A percentile compares a stretch with the other conserved stretches of the same genome.
Conservation (phyloP, 768 basidiomycete genomes). For the Termitomyces sp. region DNA sequence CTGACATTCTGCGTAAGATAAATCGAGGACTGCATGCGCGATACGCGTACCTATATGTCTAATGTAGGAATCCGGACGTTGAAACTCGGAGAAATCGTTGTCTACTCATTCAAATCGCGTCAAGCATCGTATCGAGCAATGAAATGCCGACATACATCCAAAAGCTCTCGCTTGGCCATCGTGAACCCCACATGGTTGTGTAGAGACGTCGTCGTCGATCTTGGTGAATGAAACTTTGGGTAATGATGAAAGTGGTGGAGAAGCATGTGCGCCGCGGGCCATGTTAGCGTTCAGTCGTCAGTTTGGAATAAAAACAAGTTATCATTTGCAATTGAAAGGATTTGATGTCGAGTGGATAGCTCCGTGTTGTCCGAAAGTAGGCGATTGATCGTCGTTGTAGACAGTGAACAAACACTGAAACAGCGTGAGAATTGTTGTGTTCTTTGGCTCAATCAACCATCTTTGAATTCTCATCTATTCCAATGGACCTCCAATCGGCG, state of each 20-base stretch:
- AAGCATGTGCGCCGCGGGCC: conserved; percentile 15
- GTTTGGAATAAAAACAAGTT: neutral
- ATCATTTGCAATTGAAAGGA: neutral
- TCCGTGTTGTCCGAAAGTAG: neutral
- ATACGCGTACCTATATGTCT: conserved; percentile 74
- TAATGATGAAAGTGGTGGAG: conserved; percentile 28
- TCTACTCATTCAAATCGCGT: conserved; percentile 22
- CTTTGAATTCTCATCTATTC: too few species aligned
- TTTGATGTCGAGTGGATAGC: neutral
- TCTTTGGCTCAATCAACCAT: too few species aligned
- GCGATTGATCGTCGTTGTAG: conserved; percentile 1
- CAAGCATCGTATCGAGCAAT: neutral
- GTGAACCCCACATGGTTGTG: conserved; percentile 58
- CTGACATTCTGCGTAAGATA: conserved; percentile 34
- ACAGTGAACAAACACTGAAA: neutral
- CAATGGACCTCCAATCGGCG: too few species aligned
- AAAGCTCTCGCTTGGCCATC: conserved; percentile 63
- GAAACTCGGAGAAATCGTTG: conserved; percentile 68
- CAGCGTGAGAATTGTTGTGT: conserved; percentile 1
- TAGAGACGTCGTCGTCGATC: conserved; percentile 60
- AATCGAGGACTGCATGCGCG: conserved; percentile 1
- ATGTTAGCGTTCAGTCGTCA: conserved; percentile 5
- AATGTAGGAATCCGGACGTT: conserved; percentile 82
- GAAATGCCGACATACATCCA: conserved; percentile 57
- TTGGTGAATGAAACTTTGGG: conserved; percentile 69